Base-by-base conservation (phyloP, 306 rosid species). In the Alnus glutinosa region DNA sequence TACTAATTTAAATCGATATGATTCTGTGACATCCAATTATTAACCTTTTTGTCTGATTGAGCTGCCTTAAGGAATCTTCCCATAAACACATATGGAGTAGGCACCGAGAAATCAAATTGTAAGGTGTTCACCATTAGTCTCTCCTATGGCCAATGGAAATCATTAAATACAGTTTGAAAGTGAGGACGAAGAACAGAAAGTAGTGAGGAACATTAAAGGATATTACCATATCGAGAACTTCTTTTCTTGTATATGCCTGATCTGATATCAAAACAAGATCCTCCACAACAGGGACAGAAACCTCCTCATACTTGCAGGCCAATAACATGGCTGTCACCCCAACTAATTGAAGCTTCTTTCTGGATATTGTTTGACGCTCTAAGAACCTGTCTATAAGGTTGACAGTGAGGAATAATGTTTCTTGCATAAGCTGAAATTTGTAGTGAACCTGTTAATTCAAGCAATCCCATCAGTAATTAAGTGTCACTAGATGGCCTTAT, bases 261-360 rank as follows among this genome's bases (percentile, higher is more conserved):
- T 86, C 86, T 48, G 89, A 79, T 47, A 86, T 80, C 76, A 83
- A 59, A 58, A 86, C 75, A 74, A 86, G 83, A 63, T 86, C 89
- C 78, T 86, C 86, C 15, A 86, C 79, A 3, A 83, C 69, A 63
- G 89, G 89, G 71, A 86, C 81, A 11, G 72, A 62, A 55, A 80
- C 89, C 78, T 86, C 89, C 81, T 86, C 89, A 57, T 83, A 80
- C 70, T 86, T 86, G 73, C 89, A 86, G 83, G 89, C 86, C 70
- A 83, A 36, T 18, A 86, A 75, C 86, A 83, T 82, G 73, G 86
- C 86, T 47, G 89, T 83, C 30, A 86, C 78, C 32, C 89, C 89
- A 9, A 83, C 89, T 76, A 86, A 80, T 73, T 86, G 89, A 79
- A 86, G 86, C 74, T 82, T 82, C 82, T 83, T 79, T 83, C 81